A percentile compares a stretch with the other conserved stretches of the same genome.
Evolutionary conservation across 495 filamentous ascomycete species (phyloP).

Genomic region (Letharia columbiana): DNA sequence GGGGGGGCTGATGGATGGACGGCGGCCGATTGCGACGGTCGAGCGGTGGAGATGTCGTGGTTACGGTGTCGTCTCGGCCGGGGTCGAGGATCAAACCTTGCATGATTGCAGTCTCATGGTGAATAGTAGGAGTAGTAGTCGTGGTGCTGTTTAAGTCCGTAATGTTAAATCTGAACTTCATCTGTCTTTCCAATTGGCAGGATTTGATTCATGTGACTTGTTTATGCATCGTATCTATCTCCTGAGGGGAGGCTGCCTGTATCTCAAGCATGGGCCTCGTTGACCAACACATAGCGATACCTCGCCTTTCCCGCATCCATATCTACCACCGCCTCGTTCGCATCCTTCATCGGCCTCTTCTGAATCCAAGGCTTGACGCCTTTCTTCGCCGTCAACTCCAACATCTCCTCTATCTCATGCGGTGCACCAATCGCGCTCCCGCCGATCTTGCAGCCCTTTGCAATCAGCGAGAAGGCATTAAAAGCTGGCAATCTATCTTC

Average conservation of each 20-base stretch:
- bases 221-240: neutral
- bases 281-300: constrained; percentile 67
- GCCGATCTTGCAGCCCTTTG: constrained; percentile 59
- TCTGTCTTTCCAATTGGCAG: neutral
- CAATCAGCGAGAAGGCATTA: constrained; percentile 58
- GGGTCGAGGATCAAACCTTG: too few relatives aligned
- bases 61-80: too few relatives aligned
- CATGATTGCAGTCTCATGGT: too few relatives aligned
- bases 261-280: constrained; percentile 39
- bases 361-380: constrained; percentile 67
- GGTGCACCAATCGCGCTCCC: constrained; percentile 70
- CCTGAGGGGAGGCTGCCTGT: neutral
- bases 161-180: neutral
- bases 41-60: too few relatives aligned
- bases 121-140: too few relatives aligned
- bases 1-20: too few relatives aligned
- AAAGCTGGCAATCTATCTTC: constrained; percentile 57
- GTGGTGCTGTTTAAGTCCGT: neutral
- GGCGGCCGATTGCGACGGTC: too few relatives aligned
- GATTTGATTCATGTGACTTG: neutral
- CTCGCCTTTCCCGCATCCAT: constrained; percentile 62
- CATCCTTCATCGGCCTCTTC: constrained; percentile 60
- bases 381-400: constrained; percentile 67
- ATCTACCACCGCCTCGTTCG: constrained; percentile 59
- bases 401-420: constrained; percentile 68